These are phyloP conservation scores for Hymenochaete sp. DNA, from an alignment of 1,284 basidiomycete genomes.

Conservation along the genomic window DNA sequence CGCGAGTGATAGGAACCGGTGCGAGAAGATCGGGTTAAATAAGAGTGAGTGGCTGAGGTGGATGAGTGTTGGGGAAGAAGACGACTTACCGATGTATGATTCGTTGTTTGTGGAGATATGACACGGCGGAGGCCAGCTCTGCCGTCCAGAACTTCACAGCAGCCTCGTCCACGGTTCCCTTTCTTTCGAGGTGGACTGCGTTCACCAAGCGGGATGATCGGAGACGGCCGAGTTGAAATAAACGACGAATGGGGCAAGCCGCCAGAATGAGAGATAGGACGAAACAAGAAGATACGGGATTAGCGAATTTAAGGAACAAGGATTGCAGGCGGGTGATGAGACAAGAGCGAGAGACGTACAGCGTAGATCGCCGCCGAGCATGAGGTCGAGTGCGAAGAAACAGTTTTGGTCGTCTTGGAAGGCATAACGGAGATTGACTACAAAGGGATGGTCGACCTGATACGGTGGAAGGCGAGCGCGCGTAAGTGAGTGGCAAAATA, in stretches of 20 bases:
- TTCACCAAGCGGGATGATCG: too few relatives aligned
- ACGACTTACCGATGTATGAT: conserved; percentile 86
- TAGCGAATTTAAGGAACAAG: conserved; percentile 22
- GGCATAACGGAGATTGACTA: conserved; percentile 92
- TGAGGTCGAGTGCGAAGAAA: conserved; percentile 94
- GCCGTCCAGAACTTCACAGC: conserved; percentile 86
- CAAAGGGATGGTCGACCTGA: conserved; percentile 89
- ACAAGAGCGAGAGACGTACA: conserved; percentile 43
- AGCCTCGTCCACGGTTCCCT: conserved; percentile 68
- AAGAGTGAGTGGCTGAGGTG: too few relatives aligned
- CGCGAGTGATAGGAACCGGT: conserved; percentile 30
- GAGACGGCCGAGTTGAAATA: too few relatives aligned
- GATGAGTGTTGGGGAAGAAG: conserved; percentile 24
- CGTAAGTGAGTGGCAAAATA: too few relatives aligned
- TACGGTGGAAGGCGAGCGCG: neutral
- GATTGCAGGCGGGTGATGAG: neutral
- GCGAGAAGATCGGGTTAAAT: neutral
- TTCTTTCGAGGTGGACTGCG: conserved; percentile 87
- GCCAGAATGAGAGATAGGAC: conserved; percentile 27
- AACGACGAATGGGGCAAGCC: conserved; percentile 12
- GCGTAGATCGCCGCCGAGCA: conserved; percentile 91
- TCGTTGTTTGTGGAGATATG: conserved; percentile 83
- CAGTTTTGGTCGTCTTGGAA: conserved; percentile 98
- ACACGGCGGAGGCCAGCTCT: conserved; percentile 78
- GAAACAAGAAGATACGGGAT: conserved; percentile 26